Conservation (phyloP, 2,329 filamentous ascomycete species). For the Xylaria sp. region DNA sequence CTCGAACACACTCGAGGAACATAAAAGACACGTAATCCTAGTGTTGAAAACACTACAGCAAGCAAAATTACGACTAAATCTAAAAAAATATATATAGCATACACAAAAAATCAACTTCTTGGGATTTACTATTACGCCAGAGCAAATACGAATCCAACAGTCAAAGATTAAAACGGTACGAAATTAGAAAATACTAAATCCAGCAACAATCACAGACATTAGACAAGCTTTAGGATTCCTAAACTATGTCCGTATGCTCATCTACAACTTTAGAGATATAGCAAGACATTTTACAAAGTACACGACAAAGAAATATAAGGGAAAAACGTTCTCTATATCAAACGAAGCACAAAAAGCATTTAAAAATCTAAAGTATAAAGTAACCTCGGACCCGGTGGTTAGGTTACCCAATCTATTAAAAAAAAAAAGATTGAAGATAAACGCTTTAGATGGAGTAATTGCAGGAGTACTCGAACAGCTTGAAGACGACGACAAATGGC, state of each 20-base stretch:
- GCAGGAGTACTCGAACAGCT: not conserved
- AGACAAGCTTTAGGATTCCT: conserved; percentile 5
- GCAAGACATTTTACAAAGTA: conserved; percentile 4
- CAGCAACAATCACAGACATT: conserved; percentile 11
- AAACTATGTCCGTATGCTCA: conserved; percentile 12
- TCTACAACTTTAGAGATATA: conserved; percentile 2
- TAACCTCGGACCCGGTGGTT: not conserved
- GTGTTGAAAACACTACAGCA: conserved; percentile 1
- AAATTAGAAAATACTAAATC: conserved; percentile 12
- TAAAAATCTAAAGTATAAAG: not conserved
- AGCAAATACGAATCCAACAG: conserved; percentile 11
- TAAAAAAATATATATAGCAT: conserved; percentile 8
- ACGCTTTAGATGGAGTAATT: not conserved
- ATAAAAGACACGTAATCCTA: conserved; percentile 11
- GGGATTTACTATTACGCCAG: conserved; percentile 11
- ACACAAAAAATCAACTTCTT: conserved; percentile 17
- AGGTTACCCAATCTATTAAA: not conserved
- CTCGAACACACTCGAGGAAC: conserved; percentile 1
- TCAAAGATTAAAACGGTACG: conserved; percentile 12
- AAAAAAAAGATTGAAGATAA: no score
- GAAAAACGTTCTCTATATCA: not conserved
- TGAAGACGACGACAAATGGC: conserved; percentile 1
- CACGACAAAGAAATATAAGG: conserved; percentile 8
- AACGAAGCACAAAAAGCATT: conserved; percentile 7
- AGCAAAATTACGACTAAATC: not conserved